Evolutionary conservation across 306 rosid species (phyloP).

Genomic region (Sphenostylis stenocarpa): DNA sequence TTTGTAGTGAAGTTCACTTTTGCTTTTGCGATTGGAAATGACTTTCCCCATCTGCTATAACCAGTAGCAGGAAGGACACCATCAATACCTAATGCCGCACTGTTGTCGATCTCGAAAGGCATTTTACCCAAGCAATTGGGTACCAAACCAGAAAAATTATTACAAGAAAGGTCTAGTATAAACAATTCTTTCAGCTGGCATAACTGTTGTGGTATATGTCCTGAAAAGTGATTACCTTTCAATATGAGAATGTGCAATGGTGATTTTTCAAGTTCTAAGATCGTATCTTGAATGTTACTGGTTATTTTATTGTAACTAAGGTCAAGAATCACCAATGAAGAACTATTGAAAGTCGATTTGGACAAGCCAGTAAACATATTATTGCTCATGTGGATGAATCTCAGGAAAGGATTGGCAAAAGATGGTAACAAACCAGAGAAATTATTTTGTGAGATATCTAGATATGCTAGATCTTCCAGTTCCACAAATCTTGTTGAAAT

Average conservation of each 20-base stretch:
- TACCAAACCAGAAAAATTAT: background rate
- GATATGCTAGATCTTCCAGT: background rate
- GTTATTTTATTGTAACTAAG: conserved; percentile 15
- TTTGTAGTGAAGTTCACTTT: too few relatives aligned
- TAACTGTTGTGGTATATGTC: background rate
- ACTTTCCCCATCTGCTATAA: too few relatives aligned
- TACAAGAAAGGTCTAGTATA: background rate
- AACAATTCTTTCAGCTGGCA: background rate
- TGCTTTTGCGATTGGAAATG: too few relatives aligned
- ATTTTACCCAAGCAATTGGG: conserved; percentile 9
- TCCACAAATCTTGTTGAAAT: background rate
- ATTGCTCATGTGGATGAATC: background rate
- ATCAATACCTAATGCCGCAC: too few relatives aligned
- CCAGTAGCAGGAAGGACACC: too few relatives aligned
- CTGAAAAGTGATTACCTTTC: background rate
- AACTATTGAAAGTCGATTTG: background rate
- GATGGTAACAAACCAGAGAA: background rate
- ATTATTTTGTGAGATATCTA: conserved; percentile 14
- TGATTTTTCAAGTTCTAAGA: too few relatives aligned
- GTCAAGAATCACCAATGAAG: background rate
- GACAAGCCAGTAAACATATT: conserved; percentile 17
- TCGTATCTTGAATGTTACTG: background rate
- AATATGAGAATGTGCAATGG: conserved; percentile 16
- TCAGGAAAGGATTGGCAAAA: background rate
- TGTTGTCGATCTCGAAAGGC: too few relatives aligned